Evolutionary conservation across 2,329 filamentous ascomycete species (phyloP).

Genomic region (Plenodomus biglobosus): DNA sequence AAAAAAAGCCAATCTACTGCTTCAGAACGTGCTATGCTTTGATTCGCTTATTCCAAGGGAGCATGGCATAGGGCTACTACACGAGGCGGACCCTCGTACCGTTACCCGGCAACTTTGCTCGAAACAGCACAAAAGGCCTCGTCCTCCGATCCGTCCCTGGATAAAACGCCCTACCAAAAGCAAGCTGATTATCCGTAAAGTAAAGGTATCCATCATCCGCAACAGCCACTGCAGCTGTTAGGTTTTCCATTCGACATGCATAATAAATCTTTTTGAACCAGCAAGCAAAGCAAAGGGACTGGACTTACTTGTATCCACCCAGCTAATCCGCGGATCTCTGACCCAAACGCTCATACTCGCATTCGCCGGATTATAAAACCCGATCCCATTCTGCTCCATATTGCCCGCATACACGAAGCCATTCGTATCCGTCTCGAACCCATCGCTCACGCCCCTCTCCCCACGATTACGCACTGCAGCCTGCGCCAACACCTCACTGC

Average conservation of each 20-base stretch:
- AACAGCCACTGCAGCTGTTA: constrained; percentile 34
- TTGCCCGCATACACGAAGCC: constrained; percentile 54
- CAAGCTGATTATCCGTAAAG: constrained; percentile 57
- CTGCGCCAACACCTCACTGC: constrained; percentile 50
- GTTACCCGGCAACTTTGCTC: constrained; percentile 46
- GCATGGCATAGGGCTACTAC: not conserved
- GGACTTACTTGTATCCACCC: constrained; percentile 53
- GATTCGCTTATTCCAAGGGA: not conserved
- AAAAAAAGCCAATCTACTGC: too few species aligned
- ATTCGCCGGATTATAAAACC: constrained; percentile 50
- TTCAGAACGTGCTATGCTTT: too few species aligned
- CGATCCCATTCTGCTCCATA: constrained; percentile 48
- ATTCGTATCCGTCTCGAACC: constrained; percentile 56
- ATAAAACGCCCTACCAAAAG: constrained; percentile 40
- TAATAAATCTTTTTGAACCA: too few species aligned
- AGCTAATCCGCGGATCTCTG: constrained; percentile 52
- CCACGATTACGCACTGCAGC: constrained; percentile 48
- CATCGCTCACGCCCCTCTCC: constrained; percentile 55
- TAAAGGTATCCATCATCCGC: constrained; percentile 54
- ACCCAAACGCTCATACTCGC: constrained; percentile 49
- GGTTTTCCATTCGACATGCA: not conserved
- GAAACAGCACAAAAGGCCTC: constrained; percentile 49
- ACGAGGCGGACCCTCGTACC: constrained; percentile 45
- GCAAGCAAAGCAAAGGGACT: too few species aligned
- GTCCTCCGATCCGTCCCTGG: constrained; percentile 48